These are phyloP conservation scores for Chlorencoelia australis DNA, from an alignment of 2,329 filamentous ascomycete genomes.

Conservation along the genomic window DNA sequence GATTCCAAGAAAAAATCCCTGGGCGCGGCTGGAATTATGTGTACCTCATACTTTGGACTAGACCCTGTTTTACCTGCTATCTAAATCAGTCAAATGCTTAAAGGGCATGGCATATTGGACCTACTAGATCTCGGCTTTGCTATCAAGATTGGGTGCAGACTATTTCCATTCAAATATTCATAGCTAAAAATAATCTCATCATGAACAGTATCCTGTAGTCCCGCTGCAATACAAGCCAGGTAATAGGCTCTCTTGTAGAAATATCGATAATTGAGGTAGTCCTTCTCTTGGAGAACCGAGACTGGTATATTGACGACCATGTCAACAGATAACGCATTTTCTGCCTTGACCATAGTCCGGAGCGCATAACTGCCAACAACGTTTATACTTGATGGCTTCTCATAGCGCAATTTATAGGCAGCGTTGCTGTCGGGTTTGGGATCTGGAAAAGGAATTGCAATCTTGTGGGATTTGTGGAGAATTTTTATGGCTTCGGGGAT, in stretches of 20 bases:
- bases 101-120: too few species aligned
- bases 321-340: slow-evolving; percentile 55
- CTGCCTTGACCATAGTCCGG: slow-evolving; percentile 60
- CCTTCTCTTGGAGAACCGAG: slow-evolving; percentile 80
- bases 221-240: slow-evolving; percentile 67
- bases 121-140: slow-evolving; percentile 29
- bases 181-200: slow-evolving; percentile 50
- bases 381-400: slow-evolving; percentile 68
- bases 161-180: slow-evolving; percentile 61
- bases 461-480: slow-evolving; percentile 55
- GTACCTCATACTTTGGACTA: slow-evolving; percentile 46
- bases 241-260: slow-evolving; percentile 94
- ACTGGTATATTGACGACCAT: slow-evolving; percentile 80
- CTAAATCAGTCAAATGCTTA: too few species aligned
- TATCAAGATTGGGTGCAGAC: slow-evolving; percentile 59
- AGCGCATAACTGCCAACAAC: slow-evolving; percentile 81
- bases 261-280: slow-evolving; percentile 85
- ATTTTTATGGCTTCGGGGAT: slow-evolving; percentile 57
- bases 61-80: slow-evolving; percentile 30
- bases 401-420: slow-evolving; percentile 73
- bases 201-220: slow-evolving; percentile 48
- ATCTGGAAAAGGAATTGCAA: slow-evolving; percentile 76
- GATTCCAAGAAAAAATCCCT: slow-evolving; percentile 57
- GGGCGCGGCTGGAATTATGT: slow-evolving; percentile 67
- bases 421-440: slow-evolving; percentile 66